Conservation (phyloP, 1,284 basidiomycete species). For the Ganoderma meredithae region DNA sequence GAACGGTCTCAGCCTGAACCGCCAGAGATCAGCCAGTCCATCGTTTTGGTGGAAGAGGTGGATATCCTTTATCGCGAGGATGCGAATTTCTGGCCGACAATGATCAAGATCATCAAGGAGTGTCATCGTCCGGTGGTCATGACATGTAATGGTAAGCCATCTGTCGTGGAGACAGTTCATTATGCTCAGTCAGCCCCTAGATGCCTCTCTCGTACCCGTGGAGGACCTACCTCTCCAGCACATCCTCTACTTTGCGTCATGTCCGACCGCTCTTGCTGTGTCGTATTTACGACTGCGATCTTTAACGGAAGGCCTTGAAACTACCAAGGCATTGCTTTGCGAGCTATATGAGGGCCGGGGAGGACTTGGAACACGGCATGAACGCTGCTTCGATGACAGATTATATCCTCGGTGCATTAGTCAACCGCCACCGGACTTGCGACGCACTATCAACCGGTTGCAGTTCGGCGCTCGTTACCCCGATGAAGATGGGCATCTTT, state of each 20-base stretch:
- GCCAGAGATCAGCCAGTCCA: slow-evolving; percentile 70
- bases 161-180: slow-evolving; percentile 26
- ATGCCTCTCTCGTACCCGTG: slow-evolving; percentile 74
- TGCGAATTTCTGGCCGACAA: slow-evolving; percentile 89
- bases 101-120: slow-evolving; percentile 81
- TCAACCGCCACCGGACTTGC: slow-evolving; percentile 24
- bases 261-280: slow-evolving; percentile 62
- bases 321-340: not conserved
- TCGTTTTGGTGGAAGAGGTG: slow-evolving; percentile 96
- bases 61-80: slow-evolving; percentile 95
- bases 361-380: not conserved
- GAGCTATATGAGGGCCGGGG: slow-evolving; percentile 24
- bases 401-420: slow-evolving; percentile 17
- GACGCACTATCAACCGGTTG: slow-evolving; percentile 35
- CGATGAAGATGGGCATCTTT: not conserved
- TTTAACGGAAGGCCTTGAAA: slow-evolving; percentile 56
- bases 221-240: slow-evolving; percentile 81
- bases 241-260: slow-evolving; percentile 72
- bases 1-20: not conserved
- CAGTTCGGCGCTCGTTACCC: slow-evolving; percentile 24
- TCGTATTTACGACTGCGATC: slow-evolving; percentile 80
- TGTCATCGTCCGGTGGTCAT: slow-evolving; percentile 88
- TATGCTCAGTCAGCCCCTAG: slow-evolving; percentile 48
- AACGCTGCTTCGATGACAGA: slow-evolving; percentile 12
- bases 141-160: slow-evolving; percentile 87